Conservation (phyloP, 257 asterid species). For the Ilex aquifolium region DNA sequence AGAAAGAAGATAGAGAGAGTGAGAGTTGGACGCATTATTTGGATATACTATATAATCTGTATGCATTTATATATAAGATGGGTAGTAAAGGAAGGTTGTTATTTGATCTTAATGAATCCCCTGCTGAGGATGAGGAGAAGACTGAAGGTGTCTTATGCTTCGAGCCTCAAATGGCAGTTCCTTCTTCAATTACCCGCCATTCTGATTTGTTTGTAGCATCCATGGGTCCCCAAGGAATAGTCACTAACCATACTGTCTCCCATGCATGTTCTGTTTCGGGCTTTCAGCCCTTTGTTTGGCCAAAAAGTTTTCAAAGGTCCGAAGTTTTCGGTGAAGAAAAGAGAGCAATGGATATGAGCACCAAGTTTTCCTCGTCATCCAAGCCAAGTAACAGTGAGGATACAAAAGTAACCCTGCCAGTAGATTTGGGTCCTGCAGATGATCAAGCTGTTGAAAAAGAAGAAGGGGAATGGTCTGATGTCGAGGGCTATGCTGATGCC, state of each 20-base stretch:
- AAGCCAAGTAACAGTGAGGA: slow-evolving; percentile 35
- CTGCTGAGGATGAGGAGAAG: slow-evolving; percentile 73
- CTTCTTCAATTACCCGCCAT: slow-evolving; percentile 64
- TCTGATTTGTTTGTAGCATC: slow-evolving; percentile 55
- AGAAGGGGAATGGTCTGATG: slow-evolving; percentile 99
- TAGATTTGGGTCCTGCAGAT: slow-evolving; percentile 35
- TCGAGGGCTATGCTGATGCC: slow-evolving; percentile 61
- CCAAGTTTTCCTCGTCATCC: slow-evolving; percentile 28
- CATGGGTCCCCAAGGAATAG: slow-evolving; percentile 61
- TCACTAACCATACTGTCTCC: slow-evolving; percentile 80
- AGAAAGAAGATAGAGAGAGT: slow-evolving; percentile 33
- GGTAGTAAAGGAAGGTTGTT: slow-evolving; percentile 86
- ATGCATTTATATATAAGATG: slow-evolving; percentile 70
- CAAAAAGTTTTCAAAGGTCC: slow-evolving; percentile 38
- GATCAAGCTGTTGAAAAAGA: slow-evolving; percentile 65
- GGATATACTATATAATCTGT: slow-evolving; percentile 40
- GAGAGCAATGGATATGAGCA: slow-evolving; percentile 24
- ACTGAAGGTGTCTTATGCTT: slow-evolving; percentile 51
- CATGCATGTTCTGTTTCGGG: slow-evolving; percentile 94
- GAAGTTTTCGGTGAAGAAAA: slow-evolving; percentile 30
- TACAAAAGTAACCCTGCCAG: slow-evolving; percentile 31
- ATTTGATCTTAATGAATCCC: slow-evolving; percentile 95
- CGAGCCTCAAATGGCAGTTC: slow-evolving; percentile 90
- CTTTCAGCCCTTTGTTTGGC: slow-evolving; percentile 91
- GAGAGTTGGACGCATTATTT: slow-evolving; percentile 25